Evolutionary conservation across 225 moss, liverwort and hornwort species (phyloP), one percentile per base, ranked within the genome.

Genomic region (Physcomitrium patens): DNA sequence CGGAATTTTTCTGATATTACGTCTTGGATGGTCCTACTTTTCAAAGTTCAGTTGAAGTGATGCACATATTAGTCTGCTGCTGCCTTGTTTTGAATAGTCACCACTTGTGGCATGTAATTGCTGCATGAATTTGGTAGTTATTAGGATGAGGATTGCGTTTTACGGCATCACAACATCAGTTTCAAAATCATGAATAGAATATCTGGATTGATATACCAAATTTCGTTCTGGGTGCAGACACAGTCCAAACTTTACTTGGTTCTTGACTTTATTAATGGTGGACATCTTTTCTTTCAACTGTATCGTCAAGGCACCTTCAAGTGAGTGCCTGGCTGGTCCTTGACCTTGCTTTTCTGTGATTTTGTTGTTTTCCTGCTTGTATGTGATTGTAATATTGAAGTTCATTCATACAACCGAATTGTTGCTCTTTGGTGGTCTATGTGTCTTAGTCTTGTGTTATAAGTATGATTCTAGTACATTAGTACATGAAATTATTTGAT

Each of bases 191-290:
- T 24, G 24, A 1, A 24, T 24, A 24, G 24, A 24, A 24, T 24
- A 24, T 1, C 24, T 24, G 24, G 24, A 24, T 24, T 24, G 24
- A 24, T 24, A 1, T 24, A 1, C 24, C 24, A 1, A 24, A 24
- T 24, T 24, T 24, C 24, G 24, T 24, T 24, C 24, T 24, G 24
- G 24, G 1, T 83, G 80, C 89, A 96, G 94, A 99, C 94, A 15
- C 90, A 71, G 73, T 86, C 90, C 42, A 99, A 99, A 78, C 83
- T 99, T 51, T 99, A 99, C 65, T 73, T 99, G 73, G 89, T 99
- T 75, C 72, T 99, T 45, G 97, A 99, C 75, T 94, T 99, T 72
- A 94, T 99, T 72, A 99, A 99, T 45, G 97, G 97, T 19, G 97
- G 97, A 50, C 97, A 99, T 80, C 83, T 99, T 23, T 99, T 99